phyloP scores from a whole-genome alignment of 441 rosid species.

The Syzygium syzygioides region DNA sequence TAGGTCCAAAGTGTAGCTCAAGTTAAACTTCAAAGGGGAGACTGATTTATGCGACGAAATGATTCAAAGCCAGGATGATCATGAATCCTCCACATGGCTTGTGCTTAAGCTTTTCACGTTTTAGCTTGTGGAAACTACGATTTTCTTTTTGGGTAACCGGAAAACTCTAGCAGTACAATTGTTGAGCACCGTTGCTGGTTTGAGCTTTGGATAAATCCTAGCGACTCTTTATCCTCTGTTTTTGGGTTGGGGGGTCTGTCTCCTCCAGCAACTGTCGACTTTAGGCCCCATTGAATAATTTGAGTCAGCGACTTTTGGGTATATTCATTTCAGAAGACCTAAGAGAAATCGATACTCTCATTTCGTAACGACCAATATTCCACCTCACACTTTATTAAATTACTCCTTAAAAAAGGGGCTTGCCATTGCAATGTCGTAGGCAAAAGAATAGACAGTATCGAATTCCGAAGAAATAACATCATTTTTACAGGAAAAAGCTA shows the following conservation, averaged over 20 bases:
- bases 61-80: not conserved
- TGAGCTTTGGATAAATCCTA: not conserved
- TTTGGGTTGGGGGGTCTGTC: not conserved
- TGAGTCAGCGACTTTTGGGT: not conserved
- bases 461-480: not conserved
- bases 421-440: not conserved
- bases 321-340: not conserved
- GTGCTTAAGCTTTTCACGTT: not conserved
- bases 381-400: not conserved
- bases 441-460: not conserved
- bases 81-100: not conserved
- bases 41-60: not conserved
- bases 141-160: not conserved
- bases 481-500: not conserved
- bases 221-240: not conserved
- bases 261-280: not conserved
- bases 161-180: not conserved
- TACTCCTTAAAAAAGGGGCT: not conserved
- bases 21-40: not conserved
- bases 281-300: not conserved
- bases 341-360: not conserved
- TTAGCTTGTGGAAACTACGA: not conserved
- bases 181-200: not conserved
- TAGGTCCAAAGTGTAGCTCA: not conserved
- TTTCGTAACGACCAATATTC: not conserved